A percentile compares a stretch with the other conserved stretches of the same genome.
phyloP scores from a whole-genome alignment of 441 rosid genomes.

The Rhodomyrtus psidioides region DNA sequence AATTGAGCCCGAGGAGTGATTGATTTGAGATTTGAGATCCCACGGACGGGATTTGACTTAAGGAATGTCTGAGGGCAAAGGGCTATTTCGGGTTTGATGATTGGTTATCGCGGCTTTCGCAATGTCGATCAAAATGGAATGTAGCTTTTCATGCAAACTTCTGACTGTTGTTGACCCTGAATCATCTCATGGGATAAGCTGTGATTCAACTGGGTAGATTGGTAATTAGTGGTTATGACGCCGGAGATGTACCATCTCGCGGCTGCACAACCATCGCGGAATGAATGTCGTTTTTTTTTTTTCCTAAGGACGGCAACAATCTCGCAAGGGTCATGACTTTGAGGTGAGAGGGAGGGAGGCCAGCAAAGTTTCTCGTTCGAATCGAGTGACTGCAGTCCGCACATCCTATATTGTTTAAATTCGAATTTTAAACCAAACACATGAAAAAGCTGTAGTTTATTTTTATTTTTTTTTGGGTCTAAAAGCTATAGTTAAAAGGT shows the following conservation, averaged over 20 bases:
- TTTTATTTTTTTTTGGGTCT: too few species aligned
- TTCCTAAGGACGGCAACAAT: not conserved
- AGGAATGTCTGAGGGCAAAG: not conserved
- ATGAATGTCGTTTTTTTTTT: not conserved
- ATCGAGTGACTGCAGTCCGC: not conserved
- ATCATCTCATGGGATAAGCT: not conserved
- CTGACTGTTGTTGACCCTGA: not conserved
- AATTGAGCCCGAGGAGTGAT: not conserved
- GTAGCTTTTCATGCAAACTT: not conserved
- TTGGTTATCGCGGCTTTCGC: not conserved
- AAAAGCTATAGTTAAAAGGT: too few species aligned
- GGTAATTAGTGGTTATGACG: not conserved
- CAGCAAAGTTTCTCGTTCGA: not conserved
- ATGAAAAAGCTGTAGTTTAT: not conserved
- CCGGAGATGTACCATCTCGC: not conserved
- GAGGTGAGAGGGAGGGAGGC: not conserved
- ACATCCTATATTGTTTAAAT: not conserved
- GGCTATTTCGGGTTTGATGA: not conserved
- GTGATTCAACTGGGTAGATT: not conserved
- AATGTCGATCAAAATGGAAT: not conserved
- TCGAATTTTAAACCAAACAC: not conserved
- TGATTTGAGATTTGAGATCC: not conserved
- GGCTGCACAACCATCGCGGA: not conserved
- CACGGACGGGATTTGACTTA: not conserved
- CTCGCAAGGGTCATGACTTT: not conserved